Evolutionary conservation across 2,329 filamentous ascomycete genomes (phyloP).

Genomic region (Aspergillus piperis): DNA sequence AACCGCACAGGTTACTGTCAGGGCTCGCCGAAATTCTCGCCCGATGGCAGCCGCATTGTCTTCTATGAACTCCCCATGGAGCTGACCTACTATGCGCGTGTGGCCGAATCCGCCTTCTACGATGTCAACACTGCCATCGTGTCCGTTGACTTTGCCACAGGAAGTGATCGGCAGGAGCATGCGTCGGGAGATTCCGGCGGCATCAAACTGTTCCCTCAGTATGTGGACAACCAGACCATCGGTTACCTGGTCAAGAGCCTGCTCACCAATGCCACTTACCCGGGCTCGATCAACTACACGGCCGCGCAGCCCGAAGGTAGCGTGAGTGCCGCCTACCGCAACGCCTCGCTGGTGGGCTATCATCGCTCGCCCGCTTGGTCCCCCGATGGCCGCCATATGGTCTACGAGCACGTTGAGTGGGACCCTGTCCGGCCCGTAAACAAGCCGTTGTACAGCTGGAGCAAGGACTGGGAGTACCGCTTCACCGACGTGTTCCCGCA

Average conservation of each 20-base stretch:
- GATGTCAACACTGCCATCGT: slow-evolving; percentile 3
- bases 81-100: slow-evolving; percentile 42
- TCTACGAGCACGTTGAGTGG: slow-evolving; percentile 32
- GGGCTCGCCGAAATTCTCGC: slow-evolving; percentile 43
- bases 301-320: background rate
- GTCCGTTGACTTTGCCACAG: slow-evolving; percentile 43
- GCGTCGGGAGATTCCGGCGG: background rate
- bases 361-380: slow-evolving; percentile 35
- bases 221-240: background rate
- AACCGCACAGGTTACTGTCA: slow-evolving; percentile 38
- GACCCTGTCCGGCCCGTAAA: slow-evolving; percentile 22
- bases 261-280: slow-evolving; percentile 1
- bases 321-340: background rate
- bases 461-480: slow-evolving; percentile 45
- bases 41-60: slow-evolving; percentile 38
- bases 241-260: background rate
- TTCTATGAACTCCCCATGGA: slow-evolving; percentile 46
- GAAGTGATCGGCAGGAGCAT: slow-evolving; percentile 24
- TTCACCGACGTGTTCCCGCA: slow-evolving; percentile 48
- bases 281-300: background rate
- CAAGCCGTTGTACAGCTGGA: slow-evolving; percentile 42
- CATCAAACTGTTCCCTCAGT: background rate
- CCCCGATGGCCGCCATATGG: slow-evolving; percentile 30
- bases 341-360: background rate
- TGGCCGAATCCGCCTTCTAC: slow-evolving; percentile 21